These are phyloP conservation scores for Thymus mandschuricus DNA, from an alignment of 257 asterid genomes.

Conservation along the genomic window DNA sequence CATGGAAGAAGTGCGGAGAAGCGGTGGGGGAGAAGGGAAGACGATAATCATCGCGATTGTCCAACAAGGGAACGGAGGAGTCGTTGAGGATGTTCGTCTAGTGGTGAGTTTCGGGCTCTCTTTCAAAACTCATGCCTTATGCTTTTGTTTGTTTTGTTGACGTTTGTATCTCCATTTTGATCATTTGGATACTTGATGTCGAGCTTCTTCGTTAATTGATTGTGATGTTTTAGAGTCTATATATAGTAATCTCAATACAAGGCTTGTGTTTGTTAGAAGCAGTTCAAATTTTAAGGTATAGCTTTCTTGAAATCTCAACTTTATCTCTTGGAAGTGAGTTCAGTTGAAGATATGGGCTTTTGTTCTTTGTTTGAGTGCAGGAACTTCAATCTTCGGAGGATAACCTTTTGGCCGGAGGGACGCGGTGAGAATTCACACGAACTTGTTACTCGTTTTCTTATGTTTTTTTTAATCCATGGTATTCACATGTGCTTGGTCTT, in stretches of 20 bases:
- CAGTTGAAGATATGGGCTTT: neutral
- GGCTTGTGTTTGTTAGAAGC: neutral
- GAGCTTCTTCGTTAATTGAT: too few species aligned
- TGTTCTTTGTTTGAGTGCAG: slow-evolving; percentile 44
- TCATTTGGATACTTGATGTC: too few species aligned
- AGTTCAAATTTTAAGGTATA: neutral
- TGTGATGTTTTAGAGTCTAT: neutral
- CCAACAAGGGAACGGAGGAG: too few species aligned
- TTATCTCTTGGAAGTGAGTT: neutral
- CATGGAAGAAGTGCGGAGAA: slow-evolving; percentile 32
- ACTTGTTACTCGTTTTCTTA: neutral
- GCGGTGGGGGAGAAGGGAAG: slow-evolving; percentile 12
- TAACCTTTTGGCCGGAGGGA: slow-evolving; percentile 25
- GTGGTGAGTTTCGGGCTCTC: neutral
- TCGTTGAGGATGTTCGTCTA: slow-evolving; percentile 3
- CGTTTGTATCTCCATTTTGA: neutral
- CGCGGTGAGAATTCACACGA: slow-evolving; percentile 42
- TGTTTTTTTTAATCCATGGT: neutral
- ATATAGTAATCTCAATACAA: too few species aligned
- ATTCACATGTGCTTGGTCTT: neutral
- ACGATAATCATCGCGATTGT: slow-evolving; percentile 34
- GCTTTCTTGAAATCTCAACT: neutral
- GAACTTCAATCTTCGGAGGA: slow-evolving; percentile 33
- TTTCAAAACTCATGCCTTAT: neutral
- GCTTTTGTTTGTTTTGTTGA: neutral